Evolutionary conservation across 345 rosid species (phyloP).

Genomic region (Eutrema japonicum): DNA sequence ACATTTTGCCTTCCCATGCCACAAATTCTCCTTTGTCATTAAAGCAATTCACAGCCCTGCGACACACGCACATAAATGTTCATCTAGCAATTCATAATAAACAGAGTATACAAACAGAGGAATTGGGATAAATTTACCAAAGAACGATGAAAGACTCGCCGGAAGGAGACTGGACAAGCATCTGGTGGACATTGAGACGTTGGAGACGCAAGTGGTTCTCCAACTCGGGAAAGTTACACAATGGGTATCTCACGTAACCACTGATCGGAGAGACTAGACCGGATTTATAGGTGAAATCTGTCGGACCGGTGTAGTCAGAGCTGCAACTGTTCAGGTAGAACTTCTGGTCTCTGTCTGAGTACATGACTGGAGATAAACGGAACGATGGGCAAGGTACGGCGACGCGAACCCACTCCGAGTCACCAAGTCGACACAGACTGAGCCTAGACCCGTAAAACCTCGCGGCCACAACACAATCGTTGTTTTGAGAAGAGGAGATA

Average conservation of each 20-base stretch:
- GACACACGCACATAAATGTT: not conserved
- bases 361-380: conserved; percentile 13
- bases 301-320: conserved; percentile 17
- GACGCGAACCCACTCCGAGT: too few species aligned
- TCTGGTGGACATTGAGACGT: too few species aligned
- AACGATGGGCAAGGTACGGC: not conserved
- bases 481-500: not conserved
- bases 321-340: conserved; percentile 17
- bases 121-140: not conserved
- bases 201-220: too few species aligned
- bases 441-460: conserved; percentile 9
- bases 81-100: not conserved
- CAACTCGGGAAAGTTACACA: not conserved
- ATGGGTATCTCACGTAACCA: conserved; percentile 15
- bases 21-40: conserved; percentile 19
- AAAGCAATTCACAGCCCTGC: not conserved
- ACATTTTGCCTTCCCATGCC: not conserved
- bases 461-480: not conserved
- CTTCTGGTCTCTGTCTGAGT: conserved; percentile 14
- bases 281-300: not conserved
- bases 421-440: conserved; percentile 16
- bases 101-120: not conserved
- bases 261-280: not conserved
- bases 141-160: conserved; percentile 21
- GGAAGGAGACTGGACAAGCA: conserved; percentile 13